Conservation (phyloP, 179 eudicot genomes). For the Sideroxylon spinosum region DNA sequence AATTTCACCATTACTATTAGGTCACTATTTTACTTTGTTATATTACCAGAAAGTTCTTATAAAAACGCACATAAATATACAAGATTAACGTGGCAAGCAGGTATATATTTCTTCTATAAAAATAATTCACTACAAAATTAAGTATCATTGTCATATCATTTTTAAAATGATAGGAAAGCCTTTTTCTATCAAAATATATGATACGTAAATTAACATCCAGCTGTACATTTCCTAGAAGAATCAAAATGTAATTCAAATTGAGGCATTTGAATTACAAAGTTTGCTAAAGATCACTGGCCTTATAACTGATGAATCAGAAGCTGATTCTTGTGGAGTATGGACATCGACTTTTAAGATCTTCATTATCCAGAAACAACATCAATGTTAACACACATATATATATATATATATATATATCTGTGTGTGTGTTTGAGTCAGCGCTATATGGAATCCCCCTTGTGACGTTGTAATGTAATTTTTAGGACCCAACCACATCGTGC, state of each 20-base stretch:
- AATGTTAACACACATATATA: too few relatives aligned
- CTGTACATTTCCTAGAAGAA: background rate
- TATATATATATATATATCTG: too few relatives aligned
- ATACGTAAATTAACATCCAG: background rate
- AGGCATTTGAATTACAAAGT: background rate
- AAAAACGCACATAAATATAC: too few relatives aligned
- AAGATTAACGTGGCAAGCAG: too few relatives aligned
- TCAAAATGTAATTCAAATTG: background rate
- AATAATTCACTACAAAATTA: too few relatives aligned
- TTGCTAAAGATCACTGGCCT: background rate
- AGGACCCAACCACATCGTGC: too few relatives aligned
- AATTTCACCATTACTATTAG: too few relatives aligned
- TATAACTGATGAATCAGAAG: conserved; percentile 1
- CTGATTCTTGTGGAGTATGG: background rate
- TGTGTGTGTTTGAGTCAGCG: too few relatives aligned
- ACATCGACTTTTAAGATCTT: background rate
- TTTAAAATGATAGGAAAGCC: background rate
- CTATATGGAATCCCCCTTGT: conserved; percentile 17
- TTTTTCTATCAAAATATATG: background rate
- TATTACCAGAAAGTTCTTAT: too few relatives aligned
- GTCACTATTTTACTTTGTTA: too few relatives aligned
- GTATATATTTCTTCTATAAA: too few relatives aligned
- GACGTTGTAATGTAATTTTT: background rate
- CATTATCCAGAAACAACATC: too few relatives aligned
- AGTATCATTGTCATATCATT: background rate